A percentile compares a stretch with the other conserved stretches of the same genome.
phyloP scores from a whole-genome alignment of 495 filamentous ascomycete species.

The Podospora anserina region DNA sequence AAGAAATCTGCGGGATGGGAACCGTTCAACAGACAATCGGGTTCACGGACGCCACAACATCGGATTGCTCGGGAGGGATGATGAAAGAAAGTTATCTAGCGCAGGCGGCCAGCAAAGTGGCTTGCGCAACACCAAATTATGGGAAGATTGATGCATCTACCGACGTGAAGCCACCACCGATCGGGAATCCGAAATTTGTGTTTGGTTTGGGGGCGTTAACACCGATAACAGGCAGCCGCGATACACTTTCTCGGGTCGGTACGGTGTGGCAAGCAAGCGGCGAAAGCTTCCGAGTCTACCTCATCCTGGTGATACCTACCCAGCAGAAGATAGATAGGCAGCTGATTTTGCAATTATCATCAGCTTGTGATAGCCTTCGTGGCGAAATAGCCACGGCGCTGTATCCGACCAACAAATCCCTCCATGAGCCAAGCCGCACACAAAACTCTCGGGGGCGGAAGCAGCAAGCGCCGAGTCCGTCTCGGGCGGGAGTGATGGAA shows the following conservation, averaged over 20 bases:
- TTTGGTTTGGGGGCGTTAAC: background rate
- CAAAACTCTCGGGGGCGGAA: slow-evolving; percentile 19
- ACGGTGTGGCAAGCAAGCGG: too few species aligned
- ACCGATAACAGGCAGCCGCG: background rate
- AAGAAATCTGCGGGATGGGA: background rate
- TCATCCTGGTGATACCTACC: too few species aligned
- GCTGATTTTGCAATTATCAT: background rate
- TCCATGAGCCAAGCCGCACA: background rate
- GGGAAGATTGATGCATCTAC: background rate
- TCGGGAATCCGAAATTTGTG: background rate
- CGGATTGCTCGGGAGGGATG: background rate
- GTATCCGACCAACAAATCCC: too few species aligned
- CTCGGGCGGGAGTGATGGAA: slow-evolving; percentile 15
- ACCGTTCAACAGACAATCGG: background rate
- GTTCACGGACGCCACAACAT: background rate
- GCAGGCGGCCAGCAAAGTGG: background rate
- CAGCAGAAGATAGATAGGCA: background rate
- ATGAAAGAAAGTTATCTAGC: background rate
- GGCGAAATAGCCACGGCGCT: slow-evolving; percentile 31
- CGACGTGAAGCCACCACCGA: background rate
- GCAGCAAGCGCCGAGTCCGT: slow-evolving; percentile 21
- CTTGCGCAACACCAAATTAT: background rate
- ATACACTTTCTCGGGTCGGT: background rate
- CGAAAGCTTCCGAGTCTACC: background rate
- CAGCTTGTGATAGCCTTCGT: background rate